These are phyloP conservation scores for Elasticomyces elasticus DNA, from an alignment of 495 filamentous ascomycete species.

Conservation along the genomic window DNA sequence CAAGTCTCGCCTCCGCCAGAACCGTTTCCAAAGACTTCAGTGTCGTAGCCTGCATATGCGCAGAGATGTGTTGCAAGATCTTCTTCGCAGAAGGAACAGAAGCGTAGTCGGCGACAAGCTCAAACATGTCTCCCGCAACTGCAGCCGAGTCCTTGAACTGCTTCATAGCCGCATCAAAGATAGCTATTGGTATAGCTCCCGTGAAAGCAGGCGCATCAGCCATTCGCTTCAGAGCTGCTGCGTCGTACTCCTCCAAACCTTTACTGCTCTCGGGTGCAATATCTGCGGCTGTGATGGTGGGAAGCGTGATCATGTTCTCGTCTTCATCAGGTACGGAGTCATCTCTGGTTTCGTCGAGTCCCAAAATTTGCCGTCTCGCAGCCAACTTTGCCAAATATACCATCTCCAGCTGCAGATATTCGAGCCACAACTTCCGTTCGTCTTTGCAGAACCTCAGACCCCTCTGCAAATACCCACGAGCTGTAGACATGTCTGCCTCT, in stretches of 20 bases:
- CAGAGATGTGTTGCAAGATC: slow-evolving; percentile 68
- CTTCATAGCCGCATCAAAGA: slow-evolving; percentile 81
- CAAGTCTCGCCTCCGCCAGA: slow-evolving; percentile 61
- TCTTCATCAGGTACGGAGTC: slow-evolving; percentile 29
- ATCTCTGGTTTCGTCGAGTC: slow-evolving; percentile 47
- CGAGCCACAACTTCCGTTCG: slow-evolving; percentile 64
- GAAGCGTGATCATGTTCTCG: slow-evolving; percentile 50
- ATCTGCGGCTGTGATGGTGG: slow-evolving; percentile 52
- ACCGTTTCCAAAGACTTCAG: slow-evolving; percentile 45
- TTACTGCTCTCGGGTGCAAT: slow-evolving; percentile 46
- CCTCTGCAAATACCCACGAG: slow-evolving; percentile 76
- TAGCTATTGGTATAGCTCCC: slow-evolving; percentile 83
- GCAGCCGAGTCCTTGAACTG: slow-evolving; percentile 54
- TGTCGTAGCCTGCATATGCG: slow-evolving; percentile 39
- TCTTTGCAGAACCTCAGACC: slow-evolving; percentile 78
- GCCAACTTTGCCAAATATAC: slow-evolving; percentile 78
- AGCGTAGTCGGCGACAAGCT: slow-evolving; percentile 61
- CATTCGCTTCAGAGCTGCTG: slow-evolving; percentile 49
- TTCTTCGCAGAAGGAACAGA: slow-evolving; percentile 51
- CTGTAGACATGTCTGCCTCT: slow-evolving; percentile 73
- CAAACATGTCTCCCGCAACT: slow-evolving; percentile 67
- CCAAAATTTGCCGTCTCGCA: slow-evolving; percentile 56
- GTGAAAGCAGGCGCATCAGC: slow-evolving; percentile 70
- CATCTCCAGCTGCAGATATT: slow-evolving; percentile 87
- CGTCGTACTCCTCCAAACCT: slow-evolving; percentile 32